Evolutionary conservation across 83 land plant species (phyloP).

Genomic region (Picea mariana): DNA sequence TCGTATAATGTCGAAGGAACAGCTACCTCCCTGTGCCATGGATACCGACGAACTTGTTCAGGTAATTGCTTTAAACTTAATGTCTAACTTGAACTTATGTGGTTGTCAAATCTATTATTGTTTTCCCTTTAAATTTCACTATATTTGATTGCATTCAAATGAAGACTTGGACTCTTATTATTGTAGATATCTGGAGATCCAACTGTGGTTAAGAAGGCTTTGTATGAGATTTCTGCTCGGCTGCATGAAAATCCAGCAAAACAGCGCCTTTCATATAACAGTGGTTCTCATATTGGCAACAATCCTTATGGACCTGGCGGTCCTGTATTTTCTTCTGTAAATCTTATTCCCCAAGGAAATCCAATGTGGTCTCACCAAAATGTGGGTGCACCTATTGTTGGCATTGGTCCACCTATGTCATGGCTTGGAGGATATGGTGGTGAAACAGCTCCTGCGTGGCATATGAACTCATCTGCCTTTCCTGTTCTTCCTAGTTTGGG

Average conservation of each 20-base stretch:
- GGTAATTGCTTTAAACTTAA: slow-evolving; percentile 23
- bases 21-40: slow-evolving; percentile 63
- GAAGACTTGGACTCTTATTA: not conserved
- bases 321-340: slow-evolving; percentile 10
- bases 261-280: slow-evolving; percentile 44
- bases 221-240: slow-evolving; percentile 56
- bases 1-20: slow-evolving; percentile 52
- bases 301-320: slow-evolving; percentile 23
- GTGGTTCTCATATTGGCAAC: slow-evolving; percentile 17
- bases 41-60: slow-evolving; percentile 66
- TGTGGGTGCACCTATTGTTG: slow-evolving; percentile 11
- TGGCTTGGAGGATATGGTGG: slow-evolving; percentile 27
- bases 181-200: slow-evolving; percentile 66
- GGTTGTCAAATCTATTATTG: not conserved
- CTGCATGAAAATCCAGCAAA: slow-evolving; percentile 77
- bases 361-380: slow-evolving; percentile 27
- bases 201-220: slow-evolving; percentile 57
- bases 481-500: slow-evolving; percentile 19
- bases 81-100: not conserved
- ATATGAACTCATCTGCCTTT: slow-evolving; percentile 20
- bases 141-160: not conserved
- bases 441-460: slow-evolving; percentile 15
- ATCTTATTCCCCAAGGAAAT: slow-evolving; percentile 30
- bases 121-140: not conserved
- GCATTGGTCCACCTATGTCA: slow-evolving; percentile 26